Evolutionary conservation across 179 eudicot genomes (phyloP).

Genomic region (Nepenthes alata): DNA sequence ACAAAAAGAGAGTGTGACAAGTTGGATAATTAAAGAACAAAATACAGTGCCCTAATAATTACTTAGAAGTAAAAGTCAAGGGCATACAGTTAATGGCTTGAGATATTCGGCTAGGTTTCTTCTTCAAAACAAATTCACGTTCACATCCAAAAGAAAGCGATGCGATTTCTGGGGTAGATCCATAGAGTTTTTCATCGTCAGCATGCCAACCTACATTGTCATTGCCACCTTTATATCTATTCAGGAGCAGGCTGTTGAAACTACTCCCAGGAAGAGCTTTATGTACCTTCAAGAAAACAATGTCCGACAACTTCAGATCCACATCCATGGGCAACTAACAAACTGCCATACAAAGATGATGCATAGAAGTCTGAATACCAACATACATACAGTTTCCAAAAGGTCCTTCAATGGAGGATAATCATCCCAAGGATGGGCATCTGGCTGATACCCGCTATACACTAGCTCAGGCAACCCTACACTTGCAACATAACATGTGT

Average conservation of each 20-base stretch:
- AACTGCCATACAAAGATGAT: not conserved
- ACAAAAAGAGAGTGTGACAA: too few relatives aligned
- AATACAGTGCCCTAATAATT: too few relatives aligned
- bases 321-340: not conserved
- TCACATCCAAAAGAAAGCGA: conserved; percentile 93
- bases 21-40: too few relatives aligned
- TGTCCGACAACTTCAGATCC: not conserved
- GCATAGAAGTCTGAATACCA: not conserved
- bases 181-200: conserved; percentile 92
- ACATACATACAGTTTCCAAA: conserved; percentile 35
- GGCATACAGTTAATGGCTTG: conserved; percentile 6
- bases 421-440: conserved; percentile 64
- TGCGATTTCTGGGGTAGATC: conserved; percentile 84
- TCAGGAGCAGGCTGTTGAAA: conserved; percentile 71
- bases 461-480: conserved; percentile 42
- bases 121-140: conserved; percentile 70
- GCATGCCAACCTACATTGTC: conserved; percentile 95
- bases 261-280: conserved; percentile 63
- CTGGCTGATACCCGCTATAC: conserved; percentile 84
- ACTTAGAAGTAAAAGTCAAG: too few relatives aligned
- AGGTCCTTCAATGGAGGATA: conserved; percentile 61
- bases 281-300: conserved; percentile 38
- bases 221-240: conserved; percentile 71
- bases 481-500: conserved; percentile 68
- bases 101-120: conserved; percentile 27